Conservation (phyloP, 106 monocot species). For the Dendrobium nobile region DNA sequence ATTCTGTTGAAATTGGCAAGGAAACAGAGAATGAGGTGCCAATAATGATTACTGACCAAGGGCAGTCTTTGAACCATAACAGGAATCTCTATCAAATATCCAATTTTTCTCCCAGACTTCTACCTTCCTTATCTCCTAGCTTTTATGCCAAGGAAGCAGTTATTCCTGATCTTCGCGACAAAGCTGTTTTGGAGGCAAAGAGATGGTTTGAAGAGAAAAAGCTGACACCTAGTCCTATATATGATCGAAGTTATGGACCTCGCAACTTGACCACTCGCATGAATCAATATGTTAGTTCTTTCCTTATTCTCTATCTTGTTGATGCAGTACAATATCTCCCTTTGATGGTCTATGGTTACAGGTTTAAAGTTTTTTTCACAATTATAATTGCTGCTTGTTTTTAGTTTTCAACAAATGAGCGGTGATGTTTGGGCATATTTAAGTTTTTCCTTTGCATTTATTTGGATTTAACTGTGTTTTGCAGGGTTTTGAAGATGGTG, state of each 20-base stretch:
- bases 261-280: conserved; percentile 30
- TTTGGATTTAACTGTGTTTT: neutral
- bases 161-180: conserved; percentile 26
- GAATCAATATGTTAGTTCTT: conserved; percentile 25
- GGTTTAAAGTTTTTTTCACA: too few relatives aligned
- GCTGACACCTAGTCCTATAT: conserved; percentile 26
- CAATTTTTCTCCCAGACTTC: conserved; percentile 17
- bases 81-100: conserved; percentile 19
- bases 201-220: conserved; percentile 75
- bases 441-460: too few relatives aligned
- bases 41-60: conserved; percentile 5
- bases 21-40: conserved; percentile 11
- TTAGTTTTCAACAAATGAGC: too few relatives aligned
- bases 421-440: too few relatives aligned
- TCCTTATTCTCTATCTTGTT: conserved; percentile 1
- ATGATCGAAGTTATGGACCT: conserved; percentile 28
- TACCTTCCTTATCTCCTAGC: conserved; percentile 19
- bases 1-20: conserved; percentile 15
- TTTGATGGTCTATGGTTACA: too few relatives aligned
- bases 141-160: conserved; percentile 16
- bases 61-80: conserved; percentile 11
- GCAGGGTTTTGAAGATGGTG: conserved; percentile 26
- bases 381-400: too few relatives aligned
- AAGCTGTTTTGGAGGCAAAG: conserved; percentile 72
- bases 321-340: too few relatives aligned